Conservation (phyloP, 2,329 filamentous ascomycete genomes). For the Nigrospora sphaerica region DNA sequence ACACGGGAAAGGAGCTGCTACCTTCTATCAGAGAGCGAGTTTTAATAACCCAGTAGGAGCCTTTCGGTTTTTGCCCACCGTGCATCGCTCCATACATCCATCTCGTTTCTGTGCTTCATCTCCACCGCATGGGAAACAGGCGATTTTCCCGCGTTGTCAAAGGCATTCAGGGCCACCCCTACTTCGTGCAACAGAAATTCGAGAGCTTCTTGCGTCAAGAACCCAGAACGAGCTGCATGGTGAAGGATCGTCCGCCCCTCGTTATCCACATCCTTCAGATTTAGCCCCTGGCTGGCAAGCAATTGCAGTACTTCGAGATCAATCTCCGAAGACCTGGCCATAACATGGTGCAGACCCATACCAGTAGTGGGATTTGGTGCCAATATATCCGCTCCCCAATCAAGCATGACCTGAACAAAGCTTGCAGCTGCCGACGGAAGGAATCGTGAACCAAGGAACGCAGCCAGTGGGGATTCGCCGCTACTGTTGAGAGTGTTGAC, state of each 20-base stretch:
- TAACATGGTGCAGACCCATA: not conserved
- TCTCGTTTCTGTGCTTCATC: not conserved
- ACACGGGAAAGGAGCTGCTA: no score
- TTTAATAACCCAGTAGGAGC: not conserved
- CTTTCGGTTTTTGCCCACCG: not conserved
- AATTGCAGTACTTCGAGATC: not conserved
- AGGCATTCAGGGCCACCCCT: not conserved
- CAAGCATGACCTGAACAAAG: not conserved
- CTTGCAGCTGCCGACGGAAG: not conserved
- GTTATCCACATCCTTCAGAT: not conserved
- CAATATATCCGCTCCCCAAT: not conserved
- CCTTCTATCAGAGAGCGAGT: no score
- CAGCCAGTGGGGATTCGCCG: not conserved
- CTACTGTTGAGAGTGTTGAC: not conserved
- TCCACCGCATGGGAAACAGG: not conserved
- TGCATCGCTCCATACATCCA: not conserved
- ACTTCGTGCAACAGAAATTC: not conserved
- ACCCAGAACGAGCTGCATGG: not conserved
- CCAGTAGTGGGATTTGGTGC: not conserved
- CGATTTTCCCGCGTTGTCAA: not conserved
- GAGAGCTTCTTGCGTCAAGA: not conserved
- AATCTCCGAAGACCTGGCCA: not conserved
- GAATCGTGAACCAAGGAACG: not conserved
- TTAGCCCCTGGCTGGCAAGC: not conserved
- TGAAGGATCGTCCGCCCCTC: not conserved